Base-by-base conservation (phyloP, 2,329 filamentous ascomycete genomes). In the Ilyonectria destructans region DNA sequence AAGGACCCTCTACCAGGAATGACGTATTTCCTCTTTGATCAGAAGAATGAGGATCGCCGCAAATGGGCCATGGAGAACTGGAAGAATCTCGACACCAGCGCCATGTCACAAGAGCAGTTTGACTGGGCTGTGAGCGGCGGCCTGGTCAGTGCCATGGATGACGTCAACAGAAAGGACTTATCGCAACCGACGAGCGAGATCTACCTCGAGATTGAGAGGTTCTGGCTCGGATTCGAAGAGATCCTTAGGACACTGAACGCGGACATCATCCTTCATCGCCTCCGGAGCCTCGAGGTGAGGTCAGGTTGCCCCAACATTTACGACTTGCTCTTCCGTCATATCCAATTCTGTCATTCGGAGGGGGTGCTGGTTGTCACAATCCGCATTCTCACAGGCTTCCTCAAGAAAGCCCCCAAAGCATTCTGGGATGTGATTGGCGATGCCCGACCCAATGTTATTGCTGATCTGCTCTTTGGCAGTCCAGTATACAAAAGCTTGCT, bases 371-470 rank as follows among this genome's bases (percentile, higher is more conserved):
- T 90, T 13, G 87, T 91, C 65, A 85, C 96, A 17, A 86, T 97
- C 52, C 89, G 90, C 63, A 90, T 91, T 1, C 88, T 97, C 68
- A 89, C 89, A 51, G 85, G 85, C 13, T 86, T 98, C 17, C 84
- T 98, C 59, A 88, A 91, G 71, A 95, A 93, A 74, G 92, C 93
- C 0, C 88, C 94, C 0, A 88, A 88, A 62, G 92, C 93, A 51
- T 96, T 98, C 74, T 98, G 96, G 96, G 92, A 94, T 74, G 92
- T 94, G 2, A 92, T 97, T 82, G 91, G 93, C 58, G 89, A 94
- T 33, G 93, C 96, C 58, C 92, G 93, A 1, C 92, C 94, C 3
- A 91, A 91, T 48, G 90, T 92, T 37, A 90, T 98, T 55, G 90
- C 94, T n/a, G 95, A 98, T 77, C 89, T 95, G 70, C 89, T 97